Base-by-base conservation (phyloP, 2,329 filamentous ascomycete species). In the Pseudopyrenochaeta lycopersici region DNA sequence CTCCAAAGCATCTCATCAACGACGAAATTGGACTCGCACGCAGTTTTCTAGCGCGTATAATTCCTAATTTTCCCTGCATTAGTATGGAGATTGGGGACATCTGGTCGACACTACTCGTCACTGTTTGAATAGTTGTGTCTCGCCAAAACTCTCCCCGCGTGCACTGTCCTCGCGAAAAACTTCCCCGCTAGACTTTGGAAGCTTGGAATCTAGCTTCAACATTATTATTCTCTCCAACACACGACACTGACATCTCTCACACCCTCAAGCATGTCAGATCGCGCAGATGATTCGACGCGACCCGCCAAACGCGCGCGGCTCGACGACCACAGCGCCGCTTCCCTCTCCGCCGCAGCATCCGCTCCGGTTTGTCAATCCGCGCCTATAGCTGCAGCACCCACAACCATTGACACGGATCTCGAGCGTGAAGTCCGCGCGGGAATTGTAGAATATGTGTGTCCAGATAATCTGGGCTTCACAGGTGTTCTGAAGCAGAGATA, bases 401-500 rank as follows among this genome's bases (percentile, higher is more conserved):
- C 62, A 20, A 46, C 58, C 29, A 60, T 62, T 38, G 68, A 71
- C 18, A 58, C 52, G 14, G 74, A 77, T 46, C 50, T 71, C 20
- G 72, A 76, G 39, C 76, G 78, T 31, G 81, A 83, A 60, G 58
- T 69, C 11, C 74, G 75, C 40, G 80, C 78, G 1, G 88, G 89
- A 23, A 90, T 91, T 60, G 84, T 83, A 7, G 81, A 85, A 60
- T 90, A 85, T 70, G 84, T 89, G 14, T 85, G 81, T 40, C 76
- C 80, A 1, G 74, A 82, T n/a, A 80, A 82, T 29, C 75, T 80
- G 49, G 85, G 86, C 1, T 90, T 90, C 61, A 74, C 77, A 12
- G 89, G 88, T 15, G 79, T 88, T 12, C 67, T 91, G 67, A 91
- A 91, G 80, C 87, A 89, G 70, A 83, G 86, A 62, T 97, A 93